Evolutionary conservation across 2,329 filamentous ascomycete species (phyloP).

Genomic region (Leptosphaerulina australis): DNA sequence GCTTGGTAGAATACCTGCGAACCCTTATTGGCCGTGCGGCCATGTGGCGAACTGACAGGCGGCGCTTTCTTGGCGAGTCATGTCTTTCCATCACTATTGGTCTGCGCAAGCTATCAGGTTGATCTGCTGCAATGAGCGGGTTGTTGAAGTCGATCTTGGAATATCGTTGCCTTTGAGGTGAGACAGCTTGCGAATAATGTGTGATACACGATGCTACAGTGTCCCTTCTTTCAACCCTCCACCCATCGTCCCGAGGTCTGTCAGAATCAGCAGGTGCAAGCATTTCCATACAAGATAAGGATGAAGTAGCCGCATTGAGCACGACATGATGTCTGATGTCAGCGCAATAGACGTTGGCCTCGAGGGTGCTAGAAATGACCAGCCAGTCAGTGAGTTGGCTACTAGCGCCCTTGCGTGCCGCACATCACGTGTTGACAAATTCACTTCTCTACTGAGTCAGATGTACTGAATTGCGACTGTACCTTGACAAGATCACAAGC

Average conservation of each 20-base stretch:
- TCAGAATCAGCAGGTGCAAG: neutral
- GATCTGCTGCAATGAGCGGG: slow-evolving; percentile 2
- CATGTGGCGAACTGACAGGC: slow-evolving; percentile 17
- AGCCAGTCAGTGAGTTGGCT: neutral
- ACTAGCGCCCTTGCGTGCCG: neutral
- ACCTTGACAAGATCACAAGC: slow-evolving; percentile 1
- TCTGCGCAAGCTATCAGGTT: slow-evolving; percentile 9
- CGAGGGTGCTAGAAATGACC: slow-evolving; percentile 9
- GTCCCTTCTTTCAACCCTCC: neutral
- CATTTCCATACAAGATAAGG: no score
- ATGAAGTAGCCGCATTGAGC: no score
- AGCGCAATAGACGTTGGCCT: neutral
- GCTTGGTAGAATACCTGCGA: neutral
- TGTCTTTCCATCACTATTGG: slow-evolving; percentile 17
- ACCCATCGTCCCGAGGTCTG: slow-evolving; percentile 4
- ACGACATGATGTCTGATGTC: slow-evolving; percentile 1
- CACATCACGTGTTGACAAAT: slow-evolving; percentile 9
- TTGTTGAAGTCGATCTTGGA: slow-evolving; percentile 16
- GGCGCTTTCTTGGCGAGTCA: neutral
- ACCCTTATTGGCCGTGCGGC: slow-evolving; percentile 5
- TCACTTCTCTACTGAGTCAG: neutral
- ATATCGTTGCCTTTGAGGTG: slow-evolving; percentile 16
- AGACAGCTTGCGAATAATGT: slow-evolving; percentile 14
- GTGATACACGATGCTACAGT: neutral
- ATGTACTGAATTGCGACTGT: neutral